Conservation (phyloP, 2,329 filamentous ascomycete genomes). For the Colletotrichum cereale region DNA sequence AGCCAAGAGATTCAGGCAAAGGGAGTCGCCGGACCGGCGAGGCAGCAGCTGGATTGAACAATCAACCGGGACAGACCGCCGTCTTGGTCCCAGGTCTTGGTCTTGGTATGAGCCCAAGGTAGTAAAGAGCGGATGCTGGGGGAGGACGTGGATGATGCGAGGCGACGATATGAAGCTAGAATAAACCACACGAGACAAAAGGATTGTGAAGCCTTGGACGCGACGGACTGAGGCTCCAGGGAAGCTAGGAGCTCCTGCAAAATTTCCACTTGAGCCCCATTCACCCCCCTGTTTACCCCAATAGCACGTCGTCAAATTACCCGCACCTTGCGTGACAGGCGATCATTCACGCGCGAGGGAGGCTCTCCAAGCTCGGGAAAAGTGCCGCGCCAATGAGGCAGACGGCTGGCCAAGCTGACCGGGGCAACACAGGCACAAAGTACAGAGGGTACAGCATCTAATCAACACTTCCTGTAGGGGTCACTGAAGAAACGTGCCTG, state of each 20-base stretch:
- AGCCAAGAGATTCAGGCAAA: slow-evolving; percentile 36
- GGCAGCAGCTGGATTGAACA: slow-evolving; percentile 16
- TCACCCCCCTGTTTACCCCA: no score
- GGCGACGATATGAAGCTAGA: slow-evolving; percentile 20
- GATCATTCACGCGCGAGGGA: slow-evolving; percentile 28
- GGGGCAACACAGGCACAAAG: slow-evolving; percentile 6
- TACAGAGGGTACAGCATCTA: slow-evolving; percentile 11
- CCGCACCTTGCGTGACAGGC: slow-evolving; percentile 15
- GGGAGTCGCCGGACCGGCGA: slow-evolving; percentile 19
- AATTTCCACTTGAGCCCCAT: slow-evolving; percentile 37
- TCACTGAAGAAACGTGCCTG: slow-evolving; percentile 31
- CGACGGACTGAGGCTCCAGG: slow-evolving; percentile 32
- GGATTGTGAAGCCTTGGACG: slow-evolving; percentile 17
- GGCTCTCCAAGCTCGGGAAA: slow-evolving; percentile 28
- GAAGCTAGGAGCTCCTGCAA: slow-evolving; percentile 37
- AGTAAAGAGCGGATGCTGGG: slow-evolving; percentile 1
- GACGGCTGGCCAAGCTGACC: slow-evolving; percentile 4
- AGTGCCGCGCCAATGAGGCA: slow-evolving; percentile 31
- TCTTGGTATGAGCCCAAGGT: not conserved
- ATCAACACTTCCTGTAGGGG: not conserved
- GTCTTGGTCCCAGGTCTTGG: slow-evolving; percentile 22
- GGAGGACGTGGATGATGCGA: slow-evolving; percentile 13
- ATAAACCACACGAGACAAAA: not conserved
- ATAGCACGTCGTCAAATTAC: slow-evolving; percentile 30
- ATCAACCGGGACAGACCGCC: slow-evolving; percentile 28